Percentiles rank a stretch among this genome's conserved stretches.
Conservation (phyloP, 441 rosid genomes). For the Cnidoscolus chayamansa region DNA sequence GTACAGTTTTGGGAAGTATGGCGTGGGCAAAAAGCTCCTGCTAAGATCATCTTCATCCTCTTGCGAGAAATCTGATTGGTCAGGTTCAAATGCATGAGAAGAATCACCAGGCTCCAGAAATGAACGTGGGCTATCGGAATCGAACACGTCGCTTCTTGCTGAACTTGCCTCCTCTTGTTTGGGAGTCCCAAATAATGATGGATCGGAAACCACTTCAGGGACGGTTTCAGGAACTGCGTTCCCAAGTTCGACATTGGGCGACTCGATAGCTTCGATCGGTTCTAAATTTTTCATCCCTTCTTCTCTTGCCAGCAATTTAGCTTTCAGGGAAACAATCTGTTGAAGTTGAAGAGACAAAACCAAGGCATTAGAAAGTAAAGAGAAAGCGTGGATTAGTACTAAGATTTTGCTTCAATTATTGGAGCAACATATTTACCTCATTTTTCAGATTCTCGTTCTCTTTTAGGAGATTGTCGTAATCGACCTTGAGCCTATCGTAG, state of each 20-base stretch:
- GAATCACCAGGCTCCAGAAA: conserved; percentile 44
- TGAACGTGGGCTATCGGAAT: conserved; percentile 44
- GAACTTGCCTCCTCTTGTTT: conserved; percentile 48
- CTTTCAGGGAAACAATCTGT: conserved; percentile 35
- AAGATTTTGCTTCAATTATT: background rate
- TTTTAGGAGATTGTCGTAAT: conserved; percentile 42
- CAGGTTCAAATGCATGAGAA: conserved; percentile 34
- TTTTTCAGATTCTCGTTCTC: conserved; percentile 44
- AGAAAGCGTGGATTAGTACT: background rate
- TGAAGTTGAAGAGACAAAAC: conserved; percentile 8
- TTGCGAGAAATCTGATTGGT: conserved; percentile 42
- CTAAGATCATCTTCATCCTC: conserved; percentile 42
- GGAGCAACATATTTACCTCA: conserved; percentile 36
- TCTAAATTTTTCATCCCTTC: conserved; percentile 20
- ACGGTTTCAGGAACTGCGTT: conserved; percentile 13
- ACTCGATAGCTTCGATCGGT: conserved; percentile 18
- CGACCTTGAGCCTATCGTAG: conserved; percentile 53
- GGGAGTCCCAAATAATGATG: conserved; percentile 3
- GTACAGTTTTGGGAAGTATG: conserved; percentile 27
- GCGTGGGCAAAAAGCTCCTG: conserved; percentile 32
- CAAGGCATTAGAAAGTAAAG: background rate
- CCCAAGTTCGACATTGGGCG: conserved; percentile 16
- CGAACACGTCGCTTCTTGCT: conserved; percentile 38
- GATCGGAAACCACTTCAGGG: conserved; percentile 6
- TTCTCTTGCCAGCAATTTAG: conserved; percentile 30